Evolutionary conservation across 139 green algal species (phyloP), one percentile per base, ranked within the genome.

Genomic region (Ettlia oleoabundans): DNA sequence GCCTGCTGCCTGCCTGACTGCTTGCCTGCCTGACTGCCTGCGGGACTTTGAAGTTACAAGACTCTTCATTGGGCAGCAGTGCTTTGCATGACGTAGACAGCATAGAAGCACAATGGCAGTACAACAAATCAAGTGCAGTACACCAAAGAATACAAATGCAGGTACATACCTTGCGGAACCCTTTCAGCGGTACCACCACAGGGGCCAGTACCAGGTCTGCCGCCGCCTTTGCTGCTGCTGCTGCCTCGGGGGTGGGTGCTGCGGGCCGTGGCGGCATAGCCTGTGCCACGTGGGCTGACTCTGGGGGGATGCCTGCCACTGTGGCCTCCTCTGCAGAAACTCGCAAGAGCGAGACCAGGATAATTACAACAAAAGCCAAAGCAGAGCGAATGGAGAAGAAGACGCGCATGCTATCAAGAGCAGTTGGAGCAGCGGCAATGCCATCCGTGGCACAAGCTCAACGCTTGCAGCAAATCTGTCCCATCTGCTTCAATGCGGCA

Each of bases 131-230:
- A n/a, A n/a, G n/a, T n/a, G n/a, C 30, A 9, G 22, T 68, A 30
- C 3, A 18, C 10, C 19, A 40, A 28, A 3, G 2, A 68, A 28
- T 33, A 68, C 26, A 38, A 18, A 33, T 18, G 30, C 64, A n/a
- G 64, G 7, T 26, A 15, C 68, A 2, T 15, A 79, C 72, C 30
- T 93, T 86, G 43, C 82, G 72, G 66, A 93, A 96, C 2, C 92
- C 92, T 26, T 84, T 86, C 38, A 92, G 71, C n/a, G 84, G 82
- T 2, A 89, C 65, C 9, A 70, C 24, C 8, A 52, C 51, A 2
- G 73, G 73, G n/a, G 58, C 73, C 58, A 67, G 32, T 22, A 38
- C 77, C 30, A 35, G 26, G 21, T 15, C 70, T 21, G 55, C 81
- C 15, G 66, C 61, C 10, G 58, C 72, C 21, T 18, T 30, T 8